Base-by-base conservation (phyloP, 768 basidiomycete species). In the Naganishia vaughanmartiniae region DNA sequence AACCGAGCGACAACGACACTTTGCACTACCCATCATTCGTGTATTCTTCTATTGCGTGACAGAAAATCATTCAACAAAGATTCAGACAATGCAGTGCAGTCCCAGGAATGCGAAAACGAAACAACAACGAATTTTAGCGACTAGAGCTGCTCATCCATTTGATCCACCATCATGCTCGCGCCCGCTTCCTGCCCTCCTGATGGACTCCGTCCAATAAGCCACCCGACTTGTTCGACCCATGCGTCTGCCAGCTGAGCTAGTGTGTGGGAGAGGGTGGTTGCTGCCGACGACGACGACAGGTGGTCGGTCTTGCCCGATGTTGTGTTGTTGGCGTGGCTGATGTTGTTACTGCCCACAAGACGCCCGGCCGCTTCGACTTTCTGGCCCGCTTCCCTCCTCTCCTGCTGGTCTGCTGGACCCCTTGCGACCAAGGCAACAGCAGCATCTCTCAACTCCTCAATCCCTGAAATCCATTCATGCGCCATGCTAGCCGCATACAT, bases 401-500 rank as follows among this genome's bases (percentile, higher is more conserved):
- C 31, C 39, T 45, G n/a, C 4, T 4, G 26, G 9, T n/a, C 39
- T 26, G 36, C 10, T 9, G 39, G n/a, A 36, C 12, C 24, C 39
- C 39, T 21, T 5, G 57, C 33, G 19, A 15, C 33, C 33, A 36
- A 17, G 9, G 24, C 31, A 21, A 34, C 60, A 15, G 60, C 60
- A 10, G 19, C 10, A 2, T 39, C 39, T 5, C 34, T 34, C 19
- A 63, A 30, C 21, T 14, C 36, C 39, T 63, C 60, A 21, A 63
- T 45, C 17, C 60, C 60, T 0, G 21, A 6, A 34, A 63, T 63
- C 60, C 60, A 63, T 12, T 26, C 36, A 15, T 46, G 39, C 19
- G 60, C 60, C 60, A 63, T 63, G 28, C 24, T 45, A 11, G 60
- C 60, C 10, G 60, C 39, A 42, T 63, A 63, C 60, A 63, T 63